These are phyloP conservation scores for Calcarisporium arbuscula DNA, from an alignment of 2,329 filamentous ascomycete species.

Conservation along the genomic window DNA sequence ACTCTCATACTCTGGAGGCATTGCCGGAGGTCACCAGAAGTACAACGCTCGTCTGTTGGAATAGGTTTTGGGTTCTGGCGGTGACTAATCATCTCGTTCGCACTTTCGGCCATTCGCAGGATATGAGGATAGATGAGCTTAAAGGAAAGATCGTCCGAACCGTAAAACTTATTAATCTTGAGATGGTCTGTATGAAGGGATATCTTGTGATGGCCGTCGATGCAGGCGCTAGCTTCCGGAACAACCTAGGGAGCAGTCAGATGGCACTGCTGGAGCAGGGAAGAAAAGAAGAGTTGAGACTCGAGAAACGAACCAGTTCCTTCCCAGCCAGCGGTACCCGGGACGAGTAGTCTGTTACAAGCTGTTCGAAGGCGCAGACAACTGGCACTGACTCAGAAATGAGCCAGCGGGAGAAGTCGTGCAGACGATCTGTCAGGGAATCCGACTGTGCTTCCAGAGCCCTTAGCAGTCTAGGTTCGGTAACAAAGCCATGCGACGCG, in stretches of 20 bases:
- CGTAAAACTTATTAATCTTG: conserved; percentile 11
- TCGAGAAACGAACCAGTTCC: background rate
- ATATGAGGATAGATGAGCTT: conserved; percentile 9
- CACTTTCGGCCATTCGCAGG: conserved; percentile 1
- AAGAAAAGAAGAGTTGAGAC: conserved; percentile 2
- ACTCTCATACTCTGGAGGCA: conserved; percentile 7
- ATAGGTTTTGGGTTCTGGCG: background rate
- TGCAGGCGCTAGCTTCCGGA: conserved; percentile 8
- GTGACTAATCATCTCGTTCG: background rate
- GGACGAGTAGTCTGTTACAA: conserved; percentile 7
- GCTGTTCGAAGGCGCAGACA: conserved; percentile 9
- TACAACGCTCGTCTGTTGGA: conserved; percentile 2
- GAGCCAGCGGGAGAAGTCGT: conserved; percentile 9
- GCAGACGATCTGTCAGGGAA: conserved; percentile 9
- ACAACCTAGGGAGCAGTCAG: conserved; percentile 5
- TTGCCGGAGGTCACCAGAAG: conserved; percentile 1
- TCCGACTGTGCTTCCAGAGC: conserved; percentile 4
- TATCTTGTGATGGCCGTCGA: conserved; percentile 8
- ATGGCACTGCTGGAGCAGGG: background rate
- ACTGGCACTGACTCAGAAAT: conserved; percentile 7
- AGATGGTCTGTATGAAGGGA: conserved; percentile 8
- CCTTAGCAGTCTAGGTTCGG: conserved; percentile 6
- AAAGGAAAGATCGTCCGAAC: conserved; percentile 7
- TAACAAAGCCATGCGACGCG: background rate
- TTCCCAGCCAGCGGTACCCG: conserved; percentile 1